Base-by-base conservation (phyloP, 164 flowering plant genomes). In the Warburgia ugandensis region DNA sequence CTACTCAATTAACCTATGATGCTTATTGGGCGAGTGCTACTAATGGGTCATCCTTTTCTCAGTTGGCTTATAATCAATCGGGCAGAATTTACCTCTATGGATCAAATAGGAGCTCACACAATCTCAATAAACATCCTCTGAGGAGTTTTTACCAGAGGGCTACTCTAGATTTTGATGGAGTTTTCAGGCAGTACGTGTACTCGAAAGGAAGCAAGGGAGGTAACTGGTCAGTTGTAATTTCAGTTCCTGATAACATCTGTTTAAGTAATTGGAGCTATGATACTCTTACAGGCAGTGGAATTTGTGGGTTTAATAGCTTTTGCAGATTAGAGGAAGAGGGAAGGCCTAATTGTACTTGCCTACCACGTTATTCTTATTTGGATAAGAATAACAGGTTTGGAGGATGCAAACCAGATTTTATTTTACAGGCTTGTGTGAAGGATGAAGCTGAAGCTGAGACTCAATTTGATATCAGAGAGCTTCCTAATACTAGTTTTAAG, bases 251-350 rank as follows among this genome's bases (percentile, higher is more conserved):
- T 2, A 25, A 68, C 22, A 50, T 68, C 3, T 63, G 71, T 29
- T 0, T 8, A 1, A 2, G 11, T 5, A 29, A n/a, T n/a, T n/a
- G n/a, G n/a, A n/a, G n/a, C n/a, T n/a, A 33, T 1, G 20, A 6
- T 25, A 26, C 16, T 3, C 0, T 3, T 1, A 16, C n/a, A 20
- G 55, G 45, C 8, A 28, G 45, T 11, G 81, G 78, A 8, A 59
- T 59, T 36, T 81, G 87, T 53, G 84, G 81, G 14, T 71, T 47
- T 53, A 76, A 78, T 40, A 73, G 74, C 62, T 68, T 64, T 33
- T 80, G 86, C 49, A 60, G 13, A 5, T 37, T 69, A 12, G 59
- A 58, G 29, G 54, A 52, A 3, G 56, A 62, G 11, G 31, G 27
- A 20, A 62, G 66, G 30, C 63, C 76, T 17, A 35, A 0, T 12